A percentile compares a stretch with the other conserved stretches of the same genome.
These are phyloP conservation scores for Chloranthus sessilifolius DNA, from an alignment of 164 flowering plant species.

Conservation along the genomic window DNA sequence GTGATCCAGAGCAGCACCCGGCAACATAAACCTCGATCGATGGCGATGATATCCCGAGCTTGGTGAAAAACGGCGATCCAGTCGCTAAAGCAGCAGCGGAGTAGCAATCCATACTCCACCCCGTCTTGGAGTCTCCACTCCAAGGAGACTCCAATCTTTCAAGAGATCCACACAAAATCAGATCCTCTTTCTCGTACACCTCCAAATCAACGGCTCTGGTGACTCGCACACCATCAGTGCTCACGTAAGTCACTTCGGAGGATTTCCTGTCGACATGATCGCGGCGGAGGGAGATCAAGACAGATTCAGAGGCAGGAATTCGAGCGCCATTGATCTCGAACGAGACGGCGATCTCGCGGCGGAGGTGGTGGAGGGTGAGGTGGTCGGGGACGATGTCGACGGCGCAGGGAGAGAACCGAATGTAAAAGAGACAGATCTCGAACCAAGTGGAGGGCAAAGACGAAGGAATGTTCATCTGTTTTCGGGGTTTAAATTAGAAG, in stretches of 20 bases:
- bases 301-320: constrained; percentile 49
- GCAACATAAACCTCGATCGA: constrained; percentile 86
- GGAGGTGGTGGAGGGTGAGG: constrained; percentile 57
- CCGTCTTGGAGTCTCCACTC: no score
- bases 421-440: constrained; percentile 69
- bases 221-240: constrained; percentile 70
- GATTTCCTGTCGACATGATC: constrained; percentile 69
- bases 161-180: constrained; percentile 70
- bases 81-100: constrained; percentile 26
- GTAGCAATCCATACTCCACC: constrained; percentile 84
- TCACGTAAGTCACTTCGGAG: constrained; percentile 78
- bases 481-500: no score
- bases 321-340: constrained; percentile 69
- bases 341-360: constrained; percentile 51
- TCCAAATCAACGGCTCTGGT: constrained; percentile 73
- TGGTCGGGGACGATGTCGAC: constrained; percentile 47
- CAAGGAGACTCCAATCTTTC: constrained; percentile 51
- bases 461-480: constrained; percentile 26
- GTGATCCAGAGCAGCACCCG: constrained; percentile 72
- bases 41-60: constrained; percentile 53
- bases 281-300: constrained; percentile 50
- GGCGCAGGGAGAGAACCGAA: constrained; percentile 57
- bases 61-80: constrained; percentile 51
- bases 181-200: constrained; percentile 50
- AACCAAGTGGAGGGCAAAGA: constrained; percentile 25